A percentile compares a stretch with the other conserved stretches of the same genome.
phyloP scores from a whole-genome alignment of 1,284 basidiomycete genomes.

The Rhodotorula mucilaginosa region DNA sequence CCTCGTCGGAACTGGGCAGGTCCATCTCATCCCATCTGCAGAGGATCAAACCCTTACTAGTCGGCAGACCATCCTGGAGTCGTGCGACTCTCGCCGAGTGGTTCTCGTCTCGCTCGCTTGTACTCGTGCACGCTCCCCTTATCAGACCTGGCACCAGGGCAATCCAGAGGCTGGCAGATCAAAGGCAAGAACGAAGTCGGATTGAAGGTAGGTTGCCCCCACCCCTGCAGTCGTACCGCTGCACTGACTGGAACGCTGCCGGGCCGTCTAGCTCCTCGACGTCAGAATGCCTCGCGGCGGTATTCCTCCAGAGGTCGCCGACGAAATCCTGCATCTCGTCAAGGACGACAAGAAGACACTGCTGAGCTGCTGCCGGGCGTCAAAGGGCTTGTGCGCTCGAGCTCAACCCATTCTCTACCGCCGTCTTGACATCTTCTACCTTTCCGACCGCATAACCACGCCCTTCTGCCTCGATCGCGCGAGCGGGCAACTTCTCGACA shows the following conservation, averaged over 20 bases:
- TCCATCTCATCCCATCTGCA: too few species aligned
- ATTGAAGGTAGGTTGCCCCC: not conserved
- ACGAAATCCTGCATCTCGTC: constrained; percentile 1
- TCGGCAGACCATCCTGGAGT: too few species aligned
- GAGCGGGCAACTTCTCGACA: not conserved
- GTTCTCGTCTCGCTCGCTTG: too few species aligned
- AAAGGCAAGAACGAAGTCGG: too few species aligned
- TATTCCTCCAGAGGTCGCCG: constrained; percentile 2
- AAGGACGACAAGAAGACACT: constrained; percentile 1
- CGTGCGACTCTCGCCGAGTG: too few species aligned
- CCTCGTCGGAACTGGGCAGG: too few species aligned
- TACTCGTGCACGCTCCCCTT: too few species aligned
- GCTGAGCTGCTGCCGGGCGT: not conserved
- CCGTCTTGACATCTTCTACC: not conserved
- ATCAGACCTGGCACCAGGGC: too few species aligned
- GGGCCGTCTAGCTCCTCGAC: not conserved
- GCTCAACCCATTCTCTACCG: not conserved
- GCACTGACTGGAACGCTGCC: not conserved
- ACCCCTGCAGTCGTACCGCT: not conserved
- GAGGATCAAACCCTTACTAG: too few species aligned
- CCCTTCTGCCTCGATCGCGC: not conserved
- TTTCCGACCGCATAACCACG: not conserved
- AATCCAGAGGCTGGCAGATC: too few species aligned
- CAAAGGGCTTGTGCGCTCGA: not conserved
- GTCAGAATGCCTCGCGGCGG: not conserved